A percentile compares a stretch with the other conserved stretches of the same genome.
These are phyloP conservation scores for Zygosaccharomyces lentus DNA, from an alignment of 805 yeast species.

Conservation along the genomic window DNA sequence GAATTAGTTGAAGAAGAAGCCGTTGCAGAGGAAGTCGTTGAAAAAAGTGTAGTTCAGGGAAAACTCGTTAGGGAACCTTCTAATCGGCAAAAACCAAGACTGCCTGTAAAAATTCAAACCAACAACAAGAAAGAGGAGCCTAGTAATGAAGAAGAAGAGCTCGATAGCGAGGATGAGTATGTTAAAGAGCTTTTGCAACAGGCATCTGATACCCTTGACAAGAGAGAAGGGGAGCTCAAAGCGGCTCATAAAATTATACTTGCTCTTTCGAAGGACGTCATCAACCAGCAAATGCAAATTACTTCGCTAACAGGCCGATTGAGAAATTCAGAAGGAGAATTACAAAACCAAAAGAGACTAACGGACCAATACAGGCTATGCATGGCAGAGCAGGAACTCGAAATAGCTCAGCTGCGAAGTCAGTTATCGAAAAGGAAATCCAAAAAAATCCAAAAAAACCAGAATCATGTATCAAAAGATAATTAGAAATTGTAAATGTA, in stretches of 20 bases:
- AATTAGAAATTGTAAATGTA: background rate
- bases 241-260: slow-evolving; percentile 14
- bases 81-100: background rate
- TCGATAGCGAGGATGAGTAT: background rate
- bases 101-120: background rate
- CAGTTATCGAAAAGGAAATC: background rate
- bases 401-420: slow-evolving; percentile 2
- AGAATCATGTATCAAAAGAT: background rate
- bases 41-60: no score
- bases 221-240: slow-evolving; percentile 14
- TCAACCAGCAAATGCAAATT: slow-evolving; percentile 19
- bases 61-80: background rate
- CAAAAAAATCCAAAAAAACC: background rate
- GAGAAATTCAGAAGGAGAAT: slow-evolving; percentile 4
- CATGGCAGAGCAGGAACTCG: slow-evolving; percentile 10
- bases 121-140: background rate
- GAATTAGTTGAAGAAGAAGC: background rate
- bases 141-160: background rate
- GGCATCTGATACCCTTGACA: slow-evolving; percentile 10
- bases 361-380: slow-evolving; percentile 7
- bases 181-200: slow-evolving; percentile 4
- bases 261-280: slow-evolving; percentile 16
- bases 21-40: background rate
- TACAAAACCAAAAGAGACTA: slow-evolving; percentile 1
- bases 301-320: slow-evolving; percentile 20